Base-by-base conservation (phyloP, 768 basidiomycete genomes). In the Tricholoma saponaceum region DNA sequence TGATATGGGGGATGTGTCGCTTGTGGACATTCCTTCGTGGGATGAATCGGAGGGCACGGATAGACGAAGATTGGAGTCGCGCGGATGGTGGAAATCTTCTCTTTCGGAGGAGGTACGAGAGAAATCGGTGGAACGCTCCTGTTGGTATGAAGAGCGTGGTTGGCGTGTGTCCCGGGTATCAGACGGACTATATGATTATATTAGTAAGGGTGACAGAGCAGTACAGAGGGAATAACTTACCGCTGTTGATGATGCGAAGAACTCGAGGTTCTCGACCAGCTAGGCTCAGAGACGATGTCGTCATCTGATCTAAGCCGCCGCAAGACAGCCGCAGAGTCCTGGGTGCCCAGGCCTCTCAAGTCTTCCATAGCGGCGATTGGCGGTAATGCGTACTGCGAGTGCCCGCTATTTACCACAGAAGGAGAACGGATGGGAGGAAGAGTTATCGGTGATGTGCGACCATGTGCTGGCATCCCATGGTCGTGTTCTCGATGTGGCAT, bases 351-450 rank as follows among this genome's bases (percentile, higher is more conserved):
- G 2, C 83, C 83, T 8, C 84, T 76, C 51, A 85, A 67, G 58
- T 83, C 83, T 67, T 89, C 87, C 62, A 91, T 70, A 0, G 85
- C 82, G 6, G 87, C 84, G 56, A 89, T 88, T 0, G 87, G 85
- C 1, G 86, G 87, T 3, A 89, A 66, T 1, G 85, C 81, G 59
- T 85, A 85, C 1, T 75, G 70, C 1, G 77, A 68, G 14, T 70
- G 69, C 25, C 64, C 70, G 14, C 69, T 61, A 41, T 64, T 65
- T 56, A 61, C 61, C 26, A 63, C 62, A 23, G 65, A 57, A 12
- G 72, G 68, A 2, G 70, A 64, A 49, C 74, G 72, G 39, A 80
- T 73, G 16, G 79, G 80, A 7, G 80, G 72, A 3, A 80, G 67
- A 5, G 68, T 74, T 25, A 79, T 51, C 1, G 62, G 52, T 6